These are phyloP conservation scores for Colletotrichum theobromicola DNA, from an alignment of 2,329 filamentous ascomycete species.

Conservation along the genomic window DNA sequence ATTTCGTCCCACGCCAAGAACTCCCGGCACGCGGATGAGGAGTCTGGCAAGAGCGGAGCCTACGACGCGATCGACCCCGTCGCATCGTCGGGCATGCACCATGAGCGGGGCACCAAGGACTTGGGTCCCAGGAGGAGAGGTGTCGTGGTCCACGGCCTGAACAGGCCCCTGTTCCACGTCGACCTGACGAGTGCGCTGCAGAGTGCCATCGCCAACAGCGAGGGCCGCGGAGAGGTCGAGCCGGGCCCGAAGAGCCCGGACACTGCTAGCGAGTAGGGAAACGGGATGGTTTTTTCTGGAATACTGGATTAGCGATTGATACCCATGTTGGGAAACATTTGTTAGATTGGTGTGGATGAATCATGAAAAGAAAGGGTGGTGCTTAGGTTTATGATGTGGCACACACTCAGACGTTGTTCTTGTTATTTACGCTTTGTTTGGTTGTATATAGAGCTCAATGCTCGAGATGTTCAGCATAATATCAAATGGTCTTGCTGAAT, in stretches of 20 bases:
- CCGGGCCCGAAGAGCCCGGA: constrained; percentile 3
- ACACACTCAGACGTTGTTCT: not conserved
- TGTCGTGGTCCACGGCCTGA: constrained; percentile 82
- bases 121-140: constrained; percentile 51
- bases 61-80: constrained; percentile 36
- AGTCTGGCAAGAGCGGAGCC: constrained; percentile 37
- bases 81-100: constrained; percentile 17
- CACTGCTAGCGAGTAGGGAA: constrained; percentile 5
- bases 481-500: not conserved
- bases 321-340: constrained; percentile 10
- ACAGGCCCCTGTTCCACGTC: constrained; percentile 91
- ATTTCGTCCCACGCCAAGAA: constrained; percentile 5
- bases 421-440: not conserved
- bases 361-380: not conserved
- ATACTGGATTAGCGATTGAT: constrained; percentile 19
- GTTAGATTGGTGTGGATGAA: not conserved
- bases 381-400: not conserved
- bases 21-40: constrained; percentile 33
- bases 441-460: not conserved
- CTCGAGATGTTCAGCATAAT: not conserved
- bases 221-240: constrained; percentile 47
- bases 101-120: constrained; percentile 26
- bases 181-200: constrained; percentile 90
- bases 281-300: not conserved
- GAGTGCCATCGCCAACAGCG: constrained; percentile 81